phyloP scores from a whole-genome alignment of 139 green algal genomes.

The Ettlia oleoabundans region DNA sequence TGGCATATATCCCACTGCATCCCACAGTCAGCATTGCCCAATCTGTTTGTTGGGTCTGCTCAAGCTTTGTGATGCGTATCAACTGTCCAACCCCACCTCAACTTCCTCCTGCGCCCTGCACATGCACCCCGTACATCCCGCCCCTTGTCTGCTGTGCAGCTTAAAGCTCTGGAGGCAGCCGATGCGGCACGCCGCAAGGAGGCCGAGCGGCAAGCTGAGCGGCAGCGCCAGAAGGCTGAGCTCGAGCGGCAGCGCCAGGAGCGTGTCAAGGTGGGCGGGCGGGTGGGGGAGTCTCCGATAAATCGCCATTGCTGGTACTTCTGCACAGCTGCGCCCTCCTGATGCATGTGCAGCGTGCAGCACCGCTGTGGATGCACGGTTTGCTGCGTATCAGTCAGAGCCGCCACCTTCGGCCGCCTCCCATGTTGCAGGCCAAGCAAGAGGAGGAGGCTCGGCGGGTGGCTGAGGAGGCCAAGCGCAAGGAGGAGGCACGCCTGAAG shows the following conservation, averaged over 20 bases:
- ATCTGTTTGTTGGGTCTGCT: background rate
- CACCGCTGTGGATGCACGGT: too few relatives aligned
- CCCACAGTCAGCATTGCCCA: background rate
- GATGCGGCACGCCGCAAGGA: conserved; percentile 62
- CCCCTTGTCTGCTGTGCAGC: conserved; percentile 41
- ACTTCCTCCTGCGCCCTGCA: background rate
- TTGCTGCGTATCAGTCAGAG: too few relatives aligned
- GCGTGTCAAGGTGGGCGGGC: conserved; percentile 38
- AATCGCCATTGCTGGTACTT: background rate
- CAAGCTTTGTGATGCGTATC: background rate
- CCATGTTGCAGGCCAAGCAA: conserved; percentile 58
- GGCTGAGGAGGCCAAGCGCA: conserved; percentile 43
- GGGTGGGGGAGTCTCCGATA: background rate
- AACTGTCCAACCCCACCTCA: background rate
- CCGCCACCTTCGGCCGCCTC: too few relatives aligned
- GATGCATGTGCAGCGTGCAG: too few relatives aligned
- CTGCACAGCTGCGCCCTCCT: background rate
- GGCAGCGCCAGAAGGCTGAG: conserved; percentile 57
- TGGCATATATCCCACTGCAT: background rate
- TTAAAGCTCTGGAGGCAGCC: conserved; percentile 76
- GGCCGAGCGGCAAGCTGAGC: conserved; percentile 49
- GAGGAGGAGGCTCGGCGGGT: conserved; percentile 53
- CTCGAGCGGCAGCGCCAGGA: conserved; percentile 43
- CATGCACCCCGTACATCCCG: too few relatives aligned
- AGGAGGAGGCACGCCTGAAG: conserved; percentile 43